Evolutionary conservation across 495 filamentous ascomycete genomes (phyloP).

Genomic region (Xylaria longipes): DNA sequence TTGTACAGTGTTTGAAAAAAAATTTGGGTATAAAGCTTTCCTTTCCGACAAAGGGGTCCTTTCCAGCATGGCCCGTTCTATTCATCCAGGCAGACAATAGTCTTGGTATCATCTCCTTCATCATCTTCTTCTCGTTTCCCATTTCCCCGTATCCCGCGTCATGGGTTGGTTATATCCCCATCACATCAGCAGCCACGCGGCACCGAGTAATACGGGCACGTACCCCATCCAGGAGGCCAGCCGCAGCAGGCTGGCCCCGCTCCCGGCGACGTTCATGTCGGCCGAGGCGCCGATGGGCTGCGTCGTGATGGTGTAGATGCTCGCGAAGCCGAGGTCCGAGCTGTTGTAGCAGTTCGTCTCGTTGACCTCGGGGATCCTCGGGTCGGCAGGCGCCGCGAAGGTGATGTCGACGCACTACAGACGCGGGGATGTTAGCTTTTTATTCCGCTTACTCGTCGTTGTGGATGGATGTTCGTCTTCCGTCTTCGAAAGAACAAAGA

Average conservation of each 20-base stretch:
- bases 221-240: constrained; percentile 42
- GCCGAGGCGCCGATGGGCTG: constrained; percentile 42
- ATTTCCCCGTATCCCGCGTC: background rate
- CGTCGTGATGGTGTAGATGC: constrained; percentile 69
- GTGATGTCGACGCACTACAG: constrained; percentile 84
- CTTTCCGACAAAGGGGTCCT: background rate
- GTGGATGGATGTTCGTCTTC: background rate
- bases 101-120: background rate
- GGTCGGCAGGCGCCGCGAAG: constrained; percentile 76
- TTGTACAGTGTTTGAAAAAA: constrained; percentile 2
- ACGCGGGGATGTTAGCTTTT: constrained; percentile 24
- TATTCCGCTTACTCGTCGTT: background rate
- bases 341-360: constrained; percentile 85
- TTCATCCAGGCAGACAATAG: background rate
- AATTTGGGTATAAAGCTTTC: constrained; percentile 16
- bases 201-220: constrained; percentile 35
- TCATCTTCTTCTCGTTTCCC: background rate
- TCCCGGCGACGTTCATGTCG: constrained; percentile 34
- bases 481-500: background rate
- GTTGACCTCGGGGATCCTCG: constrained; percentile 69
- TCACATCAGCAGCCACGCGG: constrained; percentile 21
- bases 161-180: background rate
- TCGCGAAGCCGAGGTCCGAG: constrained; percentile 72
- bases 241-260: constrained; percentile 26
- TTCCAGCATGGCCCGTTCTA: background rate